These are phyloP conservation scores for Suillus tomentosus DNA, from an alignment of 768 basidiomycete genomes.

Conservation along the genomic window DNA sequence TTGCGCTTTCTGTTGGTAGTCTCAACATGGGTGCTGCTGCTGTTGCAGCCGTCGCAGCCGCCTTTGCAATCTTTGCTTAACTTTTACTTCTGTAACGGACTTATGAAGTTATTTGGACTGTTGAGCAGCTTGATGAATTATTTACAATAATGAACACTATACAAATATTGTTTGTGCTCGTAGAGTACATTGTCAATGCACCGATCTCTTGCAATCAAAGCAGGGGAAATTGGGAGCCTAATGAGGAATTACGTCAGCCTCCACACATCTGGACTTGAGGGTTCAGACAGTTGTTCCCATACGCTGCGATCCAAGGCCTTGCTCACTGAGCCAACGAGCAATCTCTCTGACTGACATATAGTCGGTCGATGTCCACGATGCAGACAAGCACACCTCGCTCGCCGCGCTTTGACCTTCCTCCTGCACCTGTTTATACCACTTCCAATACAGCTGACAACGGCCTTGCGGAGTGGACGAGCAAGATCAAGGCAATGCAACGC, in stretches of 20 bases:
- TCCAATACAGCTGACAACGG: constrained; percentile 51
- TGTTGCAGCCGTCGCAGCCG: constrained; percentile 35
- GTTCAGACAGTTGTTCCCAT: constrained; percentile 5
- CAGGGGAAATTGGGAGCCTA: background rate
- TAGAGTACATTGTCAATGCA: background rate
- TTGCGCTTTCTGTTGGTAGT: constrained; percentile 23
- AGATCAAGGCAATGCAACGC: constrained; percentile 77
- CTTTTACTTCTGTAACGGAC: constrained; percentile 6
- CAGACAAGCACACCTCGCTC: constrained; percentile 29
- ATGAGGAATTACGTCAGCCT: constrained; percentile 1
- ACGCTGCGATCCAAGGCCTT: background rate
- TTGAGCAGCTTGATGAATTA: background rate
- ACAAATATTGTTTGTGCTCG: background rate
- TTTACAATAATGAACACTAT: background rate
- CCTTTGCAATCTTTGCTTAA: constrained; percentile 39
- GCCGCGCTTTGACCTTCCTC: constrained; percentile 41
- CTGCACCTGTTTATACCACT: constrained; percentile 26
- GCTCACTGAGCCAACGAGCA: background rate
- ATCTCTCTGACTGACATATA: background rate
- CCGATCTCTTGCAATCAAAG: background rate
- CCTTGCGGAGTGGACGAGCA: constrained; percentile 80
- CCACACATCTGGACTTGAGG: background rate
- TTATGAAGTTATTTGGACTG: background rate
- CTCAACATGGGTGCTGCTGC: constrained; percentile 29
- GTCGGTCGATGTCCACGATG: constrained; percentile 26